A percentile compares a stretch with the other conserved stretches of the same genome.
These are phyloP conservation scores for Amylocystis lapponica DNA, from an alignment of 768 basidiomycete species.

Conservation along the genomic window DNA sequence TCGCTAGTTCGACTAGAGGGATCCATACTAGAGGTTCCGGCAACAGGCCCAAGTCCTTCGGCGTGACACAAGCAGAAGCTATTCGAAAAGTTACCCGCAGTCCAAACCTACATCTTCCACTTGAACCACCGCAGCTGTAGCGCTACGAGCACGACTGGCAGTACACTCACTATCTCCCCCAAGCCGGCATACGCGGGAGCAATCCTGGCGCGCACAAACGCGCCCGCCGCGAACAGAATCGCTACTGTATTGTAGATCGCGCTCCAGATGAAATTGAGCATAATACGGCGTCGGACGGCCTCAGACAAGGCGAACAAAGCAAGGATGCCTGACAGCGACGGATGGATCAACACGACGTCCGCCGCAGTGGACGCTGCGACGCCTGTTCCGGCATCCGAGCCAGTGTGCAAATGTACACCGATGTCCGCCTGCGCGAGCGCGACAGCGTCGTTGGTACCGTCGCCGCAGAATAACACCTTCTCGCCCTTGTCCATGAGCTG, in stretches of 20 bases:
- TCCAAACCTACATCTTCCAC: too few species aligned
- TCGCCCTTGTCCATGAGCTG: constrained; percentile 20
- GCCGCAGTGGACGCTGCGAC: constrained; percentile 39
- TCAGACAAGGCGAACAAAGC: constrained; percentile 33
- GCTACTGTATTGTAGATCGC: constrained; percentile 40
- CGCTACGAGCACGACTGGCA: constrained; percentile 36
- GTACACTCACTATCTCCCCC: constrained; percentile 37
- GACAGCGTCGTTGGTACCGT: constrained; percentile 49
- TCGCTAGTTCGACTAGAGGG: too few species aligned
- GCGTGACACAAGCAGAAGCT: too few species aligned
- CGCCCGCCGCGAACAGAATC: constrained; percentile 45
- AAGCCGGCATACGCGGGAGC: constrained; percentile 38
- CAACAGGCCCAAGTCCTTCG: too few species aligned
- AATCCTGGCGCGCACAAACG: constrained; percentile 34
- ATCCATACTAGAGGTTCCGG: too few species aligned
- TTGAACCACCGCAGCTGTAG: constrained; percentile 26
- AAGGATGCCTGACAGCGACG: constrained; percentile 29
- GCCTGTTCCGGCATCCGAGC: constrained; percentile 28
- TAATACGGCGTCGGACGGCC: constrained; percentile 30
- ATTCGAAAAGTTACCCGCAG: too few species aligned
- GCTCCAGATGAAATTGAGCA: constrained; percentile 33
- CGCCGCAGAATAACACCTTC: constrained; percentile 40
- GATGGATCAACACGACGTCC: constrained; percentile 39
- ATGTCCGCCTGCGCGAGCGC: constrained; percentile 49
- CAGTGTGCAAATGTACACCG: constrained; percentile 29